phyloP scores from a whole-genome alignment of 257 asterid genomes.

The Fraxinus anomala region DNA sequence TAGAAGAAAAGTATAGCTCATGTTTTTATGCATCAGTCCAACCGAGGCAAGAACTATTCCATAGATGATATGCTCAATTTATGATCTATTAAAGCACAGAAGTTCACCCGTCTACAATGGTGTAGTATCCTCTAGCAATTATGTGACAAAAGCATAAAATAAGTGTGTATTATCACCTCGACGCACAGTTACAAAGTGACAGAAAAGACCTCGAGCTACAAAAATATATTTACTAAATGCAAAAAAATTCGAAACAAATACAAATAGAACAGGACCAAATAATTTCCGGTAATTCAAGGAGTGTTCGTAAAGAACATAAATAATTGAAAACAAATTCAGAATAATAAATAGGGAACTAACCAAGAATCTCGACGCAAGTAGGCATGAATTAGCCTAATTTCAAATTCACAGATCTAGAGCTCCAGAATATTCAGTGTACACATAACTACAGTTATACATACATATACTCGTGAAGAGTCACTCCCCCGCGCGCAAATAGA shows the following conservation, averaged over 20 bases:
- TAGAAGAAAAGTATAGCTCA: not conserved
- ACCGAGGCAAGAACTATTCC: not conserved
- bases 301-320: not conserved
- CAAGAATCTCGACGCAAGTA: conserved; percentile 64
- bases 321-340: conserved; percentile 14
- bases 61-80: not conserved
- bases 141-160: conserved; percentile 2
- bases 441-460: conserved; percentile 17
- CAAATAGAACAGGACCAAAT: not conserved
- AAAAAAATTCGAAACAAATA: not conserved
- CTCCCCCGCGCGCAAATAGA: conserved; percentile 16
- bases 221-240: not conserved
- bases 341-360: conserved; percentile 44
- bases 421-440: conserved; percentile 32
- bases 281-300: conserved; percentile 20
- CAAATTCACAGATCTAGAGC: conserved; percentile 60
- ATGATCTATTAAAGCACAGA: not conserved
- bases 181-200: conserved; percentile 6
- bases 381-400: conserved; percentile 51
- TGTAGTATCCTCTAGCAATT: not conserved
- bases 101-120: conserved; percentile 8
- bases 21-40: conserved; percentile 1
- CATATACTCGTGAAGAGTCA: conserved; percentile 11
- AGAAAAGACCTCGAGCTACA: conserved; percentile 11
- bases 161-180: not conserved